These are phyloP conservation scores for Termitomyces sp. DNA, from an alignment of 768 basidiomycete species.

Conservation along the genomic window DNA sequence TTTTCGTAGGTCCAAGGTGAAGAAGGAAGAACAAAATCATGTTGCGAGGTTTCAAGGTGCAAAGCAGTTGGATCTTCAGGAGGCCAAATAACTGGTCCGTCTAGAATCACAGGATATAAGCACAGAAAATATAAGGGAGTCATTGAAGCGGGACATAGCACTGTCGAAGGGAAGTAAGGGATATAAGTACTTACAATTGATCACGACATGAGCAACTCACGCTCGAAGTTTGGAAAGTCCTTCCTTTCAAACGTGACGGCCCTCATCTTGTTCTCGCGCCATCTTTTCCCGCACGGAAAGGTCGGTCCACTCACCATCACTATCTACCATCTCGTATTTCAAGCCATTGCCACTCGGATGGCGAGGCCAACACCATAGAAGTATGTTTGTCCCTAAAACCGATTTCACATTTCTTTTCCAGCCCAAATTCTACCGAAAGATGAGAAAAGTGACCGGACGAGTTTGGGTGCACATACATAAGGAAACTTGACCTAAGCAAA, in stretches of 20 bases:
- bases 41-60: slow-evolving; percentile 23
- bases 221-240: slow-evolving; percentile 6
- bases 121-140: neutral
- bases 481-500: slow-evolving; percentile 76
- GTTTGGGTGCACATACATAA: slow-evolving; percentile 53
- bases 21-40: slow-evolving; percentile 43
- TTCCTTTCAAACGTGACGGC: slow-evolving; percentile 14
- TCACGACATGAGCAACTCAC: slow-evolving; percentile 1
- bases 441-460: slow-evolving; percentile 8
- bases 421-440: slow-evolving; percentile 68
- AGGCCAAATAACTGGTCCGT: slow-evolving; percentile 50
- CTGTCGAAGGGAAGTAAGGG: neutral
- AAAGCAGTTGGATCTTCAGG: slow-evolving; percentile 56
- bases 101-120: slow-evolving; percentile 12
- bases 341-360: slow-evolving; percentile 65
- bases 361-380: slow-evolving; percentile 84
- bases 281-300: slow-evolving; percentile 22
- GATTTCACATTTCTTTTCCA: slow-evolving; percentile 64
- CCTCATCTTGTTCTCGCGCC: slow-evolving; percentile 15
- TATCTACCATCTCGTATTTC: slow-evolving; percentile 65
- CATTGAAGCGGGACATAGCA: neutral
- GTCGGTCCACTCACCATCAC: slow-evolving; percentile 70
- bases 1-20: slow-evolving; percentile 89
- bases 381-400: slow-evolving; percentile 68
- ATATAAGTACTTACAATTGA: slow-evolving; percentile 4